Evolutionary conservation across 352 stramenopile genomes (phyloP).

Genomic region (Thraustochytrium sp.): DNA sequence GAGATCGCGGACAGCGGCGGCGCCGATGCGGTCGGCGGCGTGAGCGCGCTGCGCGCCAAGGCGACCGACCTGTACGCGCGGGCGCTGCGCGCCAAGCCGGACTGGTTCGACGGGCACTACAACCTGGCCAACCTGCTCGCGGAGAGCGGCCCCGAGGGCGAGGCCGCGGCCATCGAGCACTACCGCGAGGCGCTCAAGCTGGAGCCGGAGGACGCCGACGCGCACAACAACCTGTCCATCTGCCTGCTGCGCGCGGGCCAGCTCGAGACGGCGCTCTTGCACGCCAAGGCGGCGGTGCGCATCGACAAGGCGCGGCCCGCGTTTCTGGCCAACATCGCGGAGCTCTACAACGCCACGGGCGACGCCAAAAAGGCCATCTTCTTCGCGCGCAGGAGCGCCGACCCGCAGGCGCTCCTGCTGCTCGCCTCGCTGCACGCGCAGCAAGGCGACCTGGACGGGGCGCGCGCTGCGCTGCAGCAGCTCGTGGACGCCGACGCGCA

Average conservation of each 20-base stretch:
- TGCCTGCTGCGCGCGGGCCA: neutral
- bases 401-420: neutral
- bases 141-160: neutral
- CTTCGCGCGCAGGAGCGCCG: conserved; percentile 4
- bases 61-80: neutral
- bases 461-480: neutral
- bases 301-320: neutral
- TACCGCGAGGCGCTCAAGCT: conserved; percentile 14
- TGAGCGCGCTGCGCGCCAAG: neutral
- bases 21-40: neutral
- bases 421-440: neutral
- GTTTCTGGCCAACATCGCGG: conserved; percentile 2
- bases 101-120: conserved; percentile 37
- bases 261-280: neutral
- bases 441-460: neutral
- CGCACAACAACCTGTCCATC: conserved; percentile 29
- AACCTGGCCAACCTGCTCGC: conserved; percentile 27
- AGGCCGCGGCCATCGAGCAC: neutral
- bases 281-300: neutral
- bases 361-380: conserved; percentile 33
- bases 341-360: conserved; percentile 3
- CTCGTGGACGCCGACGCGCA: neutral
- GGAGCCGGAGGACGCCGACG: neutral
- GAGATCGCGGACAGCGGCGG: neutral
- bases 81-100: neutral